Conservation (phyloP, 108 stramenopile species). For the Stephanodiscus triporus region DNA sequence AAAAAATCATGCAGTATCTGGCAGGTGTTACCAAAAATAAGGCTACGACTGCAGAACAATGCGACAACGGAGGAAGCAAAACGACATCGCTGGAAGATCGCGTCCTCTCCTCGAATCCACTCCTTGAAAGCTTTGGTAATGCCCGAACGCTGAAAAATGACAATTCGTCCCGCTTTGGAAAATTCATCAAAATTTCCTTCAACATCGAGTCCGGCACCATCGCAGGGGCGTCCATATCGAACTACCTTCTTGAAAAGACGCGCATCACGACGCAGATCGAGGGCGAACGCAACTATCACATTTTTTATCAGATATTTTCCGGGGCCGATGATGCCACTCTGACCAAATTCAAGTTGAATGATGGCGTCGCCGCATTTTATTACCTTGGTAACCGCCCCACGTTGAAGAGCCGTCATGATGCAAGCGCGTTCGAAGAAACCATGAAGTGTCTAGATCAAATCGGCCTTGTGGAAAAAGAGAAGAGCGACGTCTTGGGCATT, state of each 20-base stretch:
- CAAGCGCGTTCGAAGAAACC: constrained; percentile 67
- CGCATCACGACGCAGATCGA: constrained; percentile 89
- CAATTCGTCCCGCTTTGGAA: constrained; percentile 94
- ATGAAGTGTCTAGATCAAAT: constrained; percentile 68
- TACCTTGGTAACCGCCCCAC: constrained; percentile 65
- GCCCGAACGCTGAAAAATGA: constrained; percentile 89
- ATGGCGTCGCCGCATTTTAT: constrained; percentile 59
- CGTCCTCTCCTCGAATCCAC: constrained; percentile 89
- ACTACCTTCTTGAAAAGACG: constrained; percentile 94
- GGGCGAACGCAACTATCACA: constrained; percentile 98
- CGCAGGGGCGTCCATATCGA: constrained; percentile 82
- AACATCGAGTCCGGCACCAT: constrained; percentile 73
- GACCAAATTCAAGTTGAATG: constrained; percentile 58
- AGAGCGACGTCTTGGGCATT: constrained; percentile 66
- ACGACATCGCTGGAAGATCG: constrained; percentile 86
- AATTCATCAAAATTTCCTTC: constrained; percentile 90
- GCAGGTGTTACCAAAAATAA: constrained; percentile 75
- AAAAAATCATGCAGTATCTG: constrained; percentile 95
- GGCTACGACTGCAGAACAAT: constrained; percentile 5
- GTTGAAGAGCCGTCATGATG: constrained; percentile 58
- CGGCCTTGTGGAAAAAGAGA: constrained; percentile 67
- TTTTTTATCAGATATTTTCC: constrained; percentile 95
- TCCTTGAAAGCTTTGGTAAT: constrained; percentile 92
- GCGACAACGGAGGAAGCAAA: constrained; percentile 32
- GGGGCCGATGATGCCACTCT: constrained; percentile 59